Evolutionary conservation across 306 rosid species (phyloP), one percentile per base, ranked within the genome.

Genomic region (Dicorynia guianensis): DNA sequence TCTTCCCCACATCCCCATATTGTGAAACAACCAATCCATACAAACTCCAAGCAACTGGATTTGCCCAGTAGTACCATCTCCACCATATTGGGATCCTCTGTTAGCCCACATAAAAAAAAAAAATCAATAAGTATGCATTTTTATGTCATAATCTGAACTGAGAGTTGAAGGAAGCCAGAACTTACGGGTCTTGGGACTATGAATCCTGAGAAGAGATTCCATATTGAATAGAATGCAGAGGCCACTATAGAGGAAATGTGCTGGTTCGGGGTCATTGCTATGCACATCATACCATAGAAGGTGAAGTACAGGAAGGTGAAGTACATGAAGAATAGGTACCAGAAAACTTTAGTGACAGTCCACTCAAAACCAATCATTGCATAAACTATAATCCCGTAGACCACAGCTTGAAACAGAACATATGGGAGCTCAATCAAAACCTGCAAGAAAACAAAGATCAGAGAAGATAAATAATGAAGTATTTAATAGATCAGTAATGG

Each of bases 211-310:
- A 84, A 87, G 43, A 82, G 62, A 59, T 87, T 84, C 82, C 86
- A 87, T 2, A 81, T 8, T 48, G 64, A 48, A 48, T 63, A 84
- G 52, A 77, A 67, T 14, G 81, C 65, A 33, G 69, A 6, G 19
- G 81, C 15, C 56, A 80, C 2, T 55, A 84, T 63, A 53, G 53
- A 18, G 5, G 84, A 66, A 5, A 79, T 61, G 59, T 54, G 63
- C 54, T 67, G 83, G 69, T 73, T 84, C 4, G 88, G 88, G 10
- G 88, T 76, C 42, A 84, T 53, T 38, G 91, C 87, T 42, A 54
- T 75, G 0, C 77, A 38, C 91, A 87, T 87, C 91, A 84, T 84
- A 59, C 91, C 91, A 61, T 76, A 87, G 74, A 72, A 87, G 53
- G 91, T 87, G 30, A 58, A 87, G 73, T 82, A 87, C 53, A 84